Percentiles rank a stretch among this genome's conserved stretches.
phyloP scores from a whole-genome alignment of 2,329 filamentous ascomycete genomes.

The Ophiocordyceps camponoti-floridani region DNA sequence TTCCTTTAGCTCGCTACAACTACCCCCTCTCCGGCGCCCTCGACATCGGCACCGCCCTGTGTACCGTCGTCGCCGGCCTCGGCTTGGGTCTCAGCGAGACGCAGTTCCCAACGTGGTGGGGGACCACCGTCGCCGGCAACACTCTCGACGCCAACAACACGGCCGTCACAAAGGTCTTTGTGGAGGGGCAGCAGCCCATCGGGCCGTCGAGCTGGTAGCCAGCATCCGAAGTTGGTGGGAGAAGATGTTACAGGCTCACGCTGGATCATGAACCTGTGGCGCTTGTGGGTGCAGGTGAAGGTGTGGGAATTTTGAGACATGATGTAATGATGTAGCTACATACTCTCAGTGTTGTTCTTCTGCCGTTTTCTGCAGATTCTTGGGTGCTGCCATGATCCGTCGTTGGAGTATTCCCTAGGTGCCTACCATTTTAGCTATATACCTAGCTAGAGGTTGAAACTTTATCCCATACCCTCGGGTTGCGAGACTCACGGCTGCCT shows the following conservation, averaged over 20 bases:
- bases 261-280: background rate
- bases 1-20: slow-evolving; percentile 24
- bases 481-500: no score
- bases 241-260: background rate
- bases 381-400: no score
- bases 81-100: slow-evolving; percentile 26
- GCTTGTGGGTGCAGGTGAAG: background rate
- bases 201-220: slow-evolving; percentile 10
- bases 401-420: no score
- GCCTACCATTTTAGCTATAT: no score
- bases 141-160: slow-evolving; percentile 13
- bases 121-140: slow-evolving; percentile 9
- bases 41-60: slow-evolving; percentile 39
- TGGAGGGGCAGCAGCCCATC: slow-evolving; percentile 10
- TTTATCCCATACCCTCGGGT: no score
- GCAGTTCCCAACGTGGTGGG: slow-evolving; percentile 31
- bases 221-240: no score
- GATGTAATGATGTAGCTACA: background rate
- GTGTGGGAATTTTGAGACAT: background rate
- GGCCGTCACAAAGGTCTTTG: slow-evolving; percentile 11
- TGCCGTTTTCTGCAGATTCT: no score
- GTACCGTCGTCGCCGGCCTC: slow-evolving; percentile 32
- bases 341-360: no score
- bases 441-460: no score
- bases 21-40: slow-evolving; percentile 40